Evolutionary conservation across 2,329 filamentous ascomycete species (phyloP).

Genomic region (Periconia macrospinosa): DNA sequence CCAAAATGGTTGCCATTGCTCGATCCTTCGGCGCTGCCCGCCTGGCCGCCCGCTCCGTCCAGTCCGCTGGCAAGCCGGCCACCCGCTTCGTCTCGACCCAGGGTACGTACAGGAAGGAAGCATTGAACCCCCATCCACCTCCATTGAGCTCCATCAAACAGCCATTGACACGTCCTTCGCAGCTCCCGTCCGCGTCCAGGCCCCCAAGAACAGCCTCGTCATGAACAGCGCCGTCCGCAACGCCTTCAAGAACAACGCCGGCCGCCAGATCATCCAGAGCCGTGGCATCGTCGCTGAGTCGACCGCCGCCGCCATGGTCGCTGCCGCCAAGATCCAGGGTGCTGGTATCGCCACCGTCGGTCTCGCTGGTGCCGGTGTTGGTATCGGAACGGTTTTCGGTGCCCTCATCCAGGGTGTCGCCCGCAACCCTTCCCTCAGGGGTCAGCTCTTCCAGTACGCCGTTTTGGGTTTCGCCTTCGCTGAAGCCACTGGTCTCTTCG

Average conservation of each 20-base stretch:
- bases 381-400: conserved; percentile 94
- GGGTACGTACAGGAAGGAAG: conserved; percentile 20
- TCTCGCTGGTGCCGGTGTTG: conserved; percentile 90
- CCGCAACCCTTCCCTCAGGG: conserved; percentile 92
- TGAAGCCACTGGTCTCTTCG: conserved; percentile 76
- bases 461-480: conserved; percentile 96
- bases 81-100: conserved; percentile 37
- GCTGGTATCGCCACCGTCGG: conserved; percentile 73
- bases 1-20: conserved; percentile 46
- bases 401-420: conserved; percentile 85
- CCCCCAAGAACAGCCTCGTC: conserved; percentile 43
- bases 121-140: conserved; percentile 1
- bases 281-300: conserved; percentile 47
- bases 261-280: conserved; percentile 44
- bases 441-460: conserved; percentile 94
- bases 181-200: conserved; percentile 30
- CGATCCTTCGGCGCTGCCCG: conserved; percentile 45
- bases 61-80: conserved; percentile 41
- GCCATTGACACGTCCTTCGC: conserved; percentile 37
- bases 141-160: conserved; percentile 33
- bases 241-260: conserved; percentile 45
- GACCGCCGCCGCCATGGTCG: conserved; percentile 46
- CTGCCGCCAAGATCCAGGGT: conserved; percentile 47
- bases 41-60: conserved; percentile 44
- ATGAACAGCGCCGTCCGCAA: conserved; percentile 39